Evolutionary conservation across 2,329 filamentous ascomycete species (phyloP).

Genomic region (Fusarium guadeloupense): DNA sequence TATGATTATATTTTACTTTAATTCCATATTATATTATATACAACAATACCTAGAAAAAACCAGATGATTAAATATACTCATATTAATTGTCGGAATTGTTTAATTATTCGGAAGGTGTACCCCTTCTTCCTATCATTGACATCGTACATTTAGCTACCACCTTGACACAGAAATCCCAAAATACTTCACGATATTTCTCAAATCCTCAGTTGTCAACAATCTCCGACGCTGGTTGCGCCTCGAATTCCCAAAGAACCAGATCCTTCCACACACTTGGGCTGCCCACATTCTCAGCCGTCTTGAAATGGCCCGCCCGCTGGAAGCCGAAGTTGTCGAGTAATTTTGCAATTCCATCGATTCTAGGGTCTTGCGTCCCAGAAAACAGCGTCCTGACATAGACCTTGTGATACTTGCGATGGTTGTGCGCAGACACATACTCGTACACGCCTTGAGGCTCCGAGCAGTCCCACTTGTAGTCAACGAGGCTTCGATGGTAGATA

Average conservation of each 20-base stretch:
- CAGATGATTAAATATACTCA: too few relatives aligned
- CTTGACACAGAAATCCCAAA: too few relatives aligned
- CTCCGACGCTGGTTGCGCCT: slow-evolving; percentile 24
- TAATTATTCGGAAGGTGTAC: too few relatives aligned
- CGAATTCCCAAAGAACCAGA: slow-evolving; percentile 44
- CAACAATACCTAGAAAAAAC: too few relatives aligned
- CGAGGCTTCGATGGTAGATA: slow-evolving; percentile 46
- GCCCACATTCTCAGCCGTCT: slow-evolving; percentile 27
- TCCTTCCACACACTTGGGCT: slow-evolving; percentile 43
- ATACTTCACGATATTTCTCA: background rate
- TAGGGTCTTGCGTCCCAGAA: slow-evolving; percentile 7
- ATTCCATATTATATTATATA: too few relatives aligned
- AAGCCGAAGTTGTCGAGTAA: slow-evolving; percentile 49
- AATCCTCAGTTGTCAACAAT: slow-evolving; percentile 18
- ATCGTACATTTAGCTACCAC: too few relatives aligned
- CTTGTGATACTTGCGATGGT: slow-evolving; percentile 46
- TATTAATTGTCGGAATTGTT: too few relatives aligned
- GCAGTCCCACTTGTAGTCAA: slow-evolving; percentile 52
- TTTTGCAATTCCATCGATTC: slow-evolving; percentile 19
- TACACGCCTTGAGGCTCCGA: slow-evolving; percentile 46
- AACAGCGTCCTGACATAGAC: slow-evolving; percentile 46
- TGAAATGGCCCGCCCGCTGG: slow-evolving; percentile 36
- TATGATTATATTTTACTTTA: too few relatives aligned
- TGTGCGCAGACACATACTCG: slow-evolving; percentile 41
- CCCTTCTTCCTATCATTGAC: too few relatives aligned